Base-by-base conservation (phyloP, 176 grass and related monocot species). In the Olyra latifolia region DNA sequence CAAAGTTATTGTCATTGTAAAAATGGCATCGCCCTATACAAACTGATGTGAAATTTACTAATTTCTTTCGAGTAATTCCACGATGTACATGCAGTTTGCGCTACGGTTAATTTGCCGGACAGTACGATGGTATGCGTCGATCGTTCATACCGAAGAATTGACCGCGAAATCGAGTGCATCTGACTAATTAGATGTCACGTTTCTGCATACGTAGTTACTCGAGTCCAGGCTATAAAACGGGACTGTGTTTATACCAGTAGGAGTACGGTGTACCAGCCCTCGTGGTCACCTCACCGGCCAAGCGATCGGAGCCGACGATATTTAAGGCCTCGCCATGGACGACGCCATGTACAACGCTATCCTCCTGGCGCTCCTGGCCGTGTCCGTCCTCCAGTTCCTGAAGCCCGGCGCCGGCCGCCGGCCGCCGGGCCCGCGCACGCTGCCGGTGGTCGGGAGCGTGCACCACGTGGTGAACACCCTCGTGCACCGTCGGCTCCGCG, bases 361-460 rank as follows among this genome's bases (percentile, higher is more conserved):
- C 83, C 83, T 85, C n/a, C 2, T 85, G 16, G 74, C 55, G 6
- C 74, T 85, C 2, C 54, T 85, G 2, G 74, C 74, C 29, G 43
- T 85, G 65, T 78, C 83, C 10, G 78, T 79, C 66, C 68, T 85
- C 32, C 59, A 62, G 66, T 32, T 85, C 56, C 27, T 85, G 0
- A 20, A 27, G 2, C 56, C 23, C 0, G 1, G 15, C 22, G 71
- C 74, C 30, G 11, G 1, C 0, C 66, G 53, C 23, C 60, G n/a
- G 0, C 83, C 84, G 5, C 71, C 84, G 43, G 84, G 71, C 0
- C 78, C 85, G 1, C 72, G 78, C 43, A 82, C 54, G 44, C 71
- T 87, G 12, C 85, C 85, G 2, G 46, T 82, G 53, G 76, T 87
- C 53, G 78, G 85, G 53, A 82, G 78, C 85, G 63, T 82, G 71